phyloP scores from a whole-genome alignment of 164 flowering plant species.

The Chimonanthus salicifolius region DNA sequence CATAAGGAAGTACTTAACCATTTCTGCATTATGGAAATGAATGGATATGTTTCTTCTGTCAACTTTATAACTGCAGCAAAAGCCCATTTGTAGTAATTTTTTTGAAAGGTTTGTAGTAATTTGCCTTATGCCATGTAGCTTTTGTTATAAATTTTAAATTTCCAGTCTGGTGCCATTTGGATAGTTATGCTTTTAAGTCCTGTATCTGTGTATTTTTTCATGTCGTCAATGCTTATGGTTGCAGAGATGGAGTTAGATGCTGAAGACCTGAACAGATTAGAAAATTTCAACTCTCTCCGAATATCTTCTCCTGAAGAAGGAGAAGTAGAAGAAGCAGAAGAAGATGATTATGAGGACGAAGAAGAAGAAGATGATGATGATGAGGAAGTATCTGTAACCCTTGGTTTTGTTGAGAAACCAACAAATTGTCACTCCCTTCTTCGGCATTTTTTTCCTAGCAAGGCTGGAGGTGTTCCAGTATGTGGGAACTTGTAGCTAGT shows the following conservation, averaged over 20 bases:
- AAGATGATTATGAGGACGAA: slow-evolving; percentile 32
- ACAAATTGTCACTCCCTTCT: slow-evolving; percentile 43
- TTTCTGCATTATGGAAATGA: too few relatives aligned
- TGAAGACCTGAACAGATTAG: slow-evolving; percentile 15
- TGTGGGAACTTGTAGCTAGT: not conserved
- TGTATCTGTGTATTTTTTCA: too few relatives aligned
- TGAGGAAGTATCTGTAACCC: too few relatives aligned
- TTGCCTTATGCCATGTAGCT: too few relatives aligned
- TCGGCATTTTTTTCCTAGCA: slow-evolving; percentile 76
- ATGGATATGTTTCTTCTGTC: too few relatives aligned
- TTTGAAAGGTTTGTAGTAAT: too few relatives aligned
- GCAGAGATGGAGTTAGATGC: not conserved
- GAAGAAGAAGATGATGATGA: slow-evolving; percentile 18
- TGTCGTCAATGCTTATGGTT: not conserved
- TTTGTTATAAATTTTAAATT: too few relatives aligned
- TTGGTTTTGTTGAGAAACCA: slow-evolving; percentile 33
- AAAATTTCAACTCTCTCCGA: slow-evolving; percentile 15
- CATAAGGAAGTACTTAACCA: too few relatives aligned
- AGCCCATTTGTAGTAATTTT: too few relatives aligned
- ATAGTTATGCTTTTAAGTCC: too few relatives aligned
- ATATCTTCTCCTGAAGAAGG: not conserved
- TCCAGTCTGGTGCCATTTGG: too few relatives aligned
- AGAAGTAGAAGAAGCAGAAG: slow-evolving; percentile 26
- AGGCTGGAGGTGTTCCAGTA: slow-evolving; percentile 92
- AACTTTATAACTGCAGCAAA: too few relatives aligned